Conservation (phyloP, 1,284 basidiomycete species). For the Pyrrhoderma noxium region DNA sequence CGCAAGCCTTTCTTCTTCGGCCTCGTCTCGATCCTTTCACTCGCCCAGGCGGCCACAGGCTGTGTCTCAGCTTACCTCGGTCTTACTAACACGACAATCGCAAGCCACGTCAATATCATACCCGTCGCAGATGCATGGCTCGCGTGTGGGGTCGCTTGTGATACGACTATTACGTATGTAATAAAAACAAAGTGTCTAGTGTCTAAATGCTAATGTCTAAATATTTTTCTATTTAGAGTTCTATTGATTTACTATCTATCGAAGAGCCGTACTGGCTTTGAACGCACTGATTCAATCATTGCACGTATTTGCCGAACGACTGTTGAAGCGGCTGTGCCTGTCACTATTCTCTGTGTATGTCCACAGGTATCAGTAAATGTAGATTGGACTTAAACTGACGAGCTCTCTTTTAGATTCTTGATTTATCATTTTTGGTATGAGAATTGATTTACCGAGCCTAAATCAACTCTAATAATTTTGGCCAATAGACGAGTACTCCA, state of each 20-base stretch:
- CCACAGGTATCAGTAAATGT: neutral
- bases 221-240: neutral
- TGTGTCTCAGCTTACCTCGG: slow-evolving; percentile 2
- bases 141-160: slow-evolving; percentile 3
- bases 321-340: slow-evolving; percentile 11
- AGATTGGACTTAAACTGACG: neutral
- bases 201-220: neutral
- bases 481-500: slow-evolving; percentile 6
- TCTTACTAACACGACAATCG: neutral
- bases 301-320: slow-evolving; percentile 8
- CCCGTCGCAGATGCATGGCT: slow-evolving; percentile 14
- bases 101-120: slow-evolving; percentile 7
- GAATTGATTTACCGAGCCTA: neutral
- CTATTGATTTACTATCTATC: slow-evolving; percentile 11
- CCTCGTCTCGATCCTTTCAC: slow-evolving; percentile 3
- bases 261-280: slow-evolving; percentile 11
- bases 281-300: slow-evolving; percentile 13
- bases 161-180: slow-evolving; percentile 8
- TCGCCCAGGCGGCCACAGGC: slow-evolving; percentile 4
- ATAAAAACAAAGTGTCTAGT: neutral
- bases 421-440: slow-evolving; percentile 10
- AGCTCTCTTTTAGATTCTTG: slow-evolving; percentile 1
- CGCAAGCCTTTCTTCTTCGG: neutral
- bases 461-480: neutral
- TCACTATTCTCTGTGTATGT: slow-evolving; percentile 12